These are phyloP conservation scores for Bacidia rubella DNA, from an alignment of 495 filamentous ascomycete genomes.

Conservation along the genomic window DNA sequence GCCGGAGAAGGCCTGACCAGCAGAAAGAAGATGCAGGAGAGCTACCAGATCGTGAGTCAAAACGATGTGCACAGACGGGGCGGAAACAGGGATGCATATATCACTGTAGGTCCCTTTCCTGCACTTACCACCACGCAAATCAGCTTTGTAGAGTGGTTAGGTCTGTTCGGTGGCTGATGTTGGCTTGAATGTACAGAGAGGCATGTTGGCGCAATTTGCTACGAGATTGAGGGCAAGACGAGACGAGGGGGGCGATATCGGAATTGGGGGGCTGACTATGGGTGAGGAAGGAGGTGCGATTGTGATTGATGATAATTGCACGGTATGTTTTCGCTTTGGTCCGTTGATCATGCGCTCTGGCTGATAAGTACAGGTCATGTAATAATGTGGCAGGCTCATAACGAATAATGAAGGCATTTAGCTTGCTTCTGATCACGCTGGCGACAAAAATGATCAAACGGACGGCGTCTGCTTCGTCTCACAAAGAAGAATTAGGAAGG, in stretches of 20 bases:
- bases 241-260: conserved; percentile 7
- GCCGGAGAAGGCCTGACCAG: conserved; percentile 36
- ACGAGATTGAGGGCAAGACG: conserved; percentile 31
- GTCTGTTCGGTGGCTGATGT: conserved; percentile 15
- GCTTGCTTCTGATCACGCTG: too few relatives aligned
- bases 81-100: conserved; percentile 45
- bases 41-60: conserved; percentile 49
- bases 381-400: background rate
- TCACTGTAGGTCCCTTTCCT: conserved; percentile 38
- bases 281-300: conserved; percentile 22
- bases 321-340: conserved; percentile 18
- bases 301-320: conserved; percentile 33
- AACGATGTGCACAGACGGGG: conserved; percentile 51
- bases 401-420: background rate
- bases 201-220: conserved; percentile 46
- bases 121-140: conserved; percentile 10
- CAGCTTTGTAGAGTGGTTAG: conserved; percentile 9
- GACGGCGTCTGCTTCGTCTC: too few relatives aligned
- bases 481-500: too few relatives aligned
- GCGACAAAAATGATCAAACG: too few relatives aligned
- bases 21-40: conserved; percentile 44
- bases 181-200: conserved; percentile 29
- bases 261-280: conserved; percentile 4
- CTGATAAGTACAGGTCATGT: conserved; percentile 12
- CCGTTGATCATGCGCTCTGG: background rate